Evolutionary conservation across 768 basidiomycete species (phyloP).

Genomic region (Mycena indigotica): DNA sequence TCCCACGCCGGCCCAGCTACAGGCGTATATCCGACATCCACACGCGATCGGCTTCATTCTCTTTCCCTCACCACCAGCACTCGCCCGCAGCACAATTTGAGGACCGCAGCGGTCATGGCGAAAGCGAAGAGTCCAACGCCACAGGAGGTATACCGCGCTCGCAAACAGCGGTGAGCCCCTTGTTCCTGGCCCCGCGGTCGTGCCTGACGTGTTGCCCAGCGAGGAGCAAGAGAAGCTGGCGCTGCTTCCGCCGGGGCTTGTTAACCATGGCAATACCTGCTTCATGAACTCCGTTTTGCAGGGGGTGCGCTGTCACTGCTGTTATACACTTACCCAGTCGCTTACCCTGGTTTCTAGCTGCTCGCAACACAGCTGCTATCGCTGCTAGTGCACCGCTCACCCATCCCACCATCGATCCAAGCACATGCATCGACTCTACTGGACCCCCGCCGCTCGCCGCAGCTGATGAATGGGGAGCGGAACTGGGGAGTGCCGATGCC

Average conservation of each 20-base stretch:
- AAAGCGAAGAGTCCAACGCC: slow-evolving; percentile 59
- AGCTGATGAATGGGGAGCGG: slow-evolving; percentile 67
- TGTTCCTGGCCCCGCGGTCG: background rate
- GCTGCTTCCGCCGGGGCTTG: slow-evolving; percentile 69
- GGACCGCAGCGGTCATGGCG: slow-evolving; percentile 40
- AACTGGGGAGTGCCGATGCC: slow-evolving; percentile 64
- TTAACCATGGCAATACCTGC: slow-evolving; percentile 88
- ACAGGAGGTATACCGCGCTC: slow-evolving; percentile 63
- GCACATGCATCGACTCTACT: slow-evolving; percentile 41
- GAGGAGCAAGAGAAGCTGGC: slow-evolving; percentile 66
- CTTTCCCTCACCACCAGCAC: too few relatives aligned
- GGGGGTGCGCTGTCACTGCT: slow-evolving; percentile 56
- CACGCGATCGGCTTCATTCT: too few relatives aligned
- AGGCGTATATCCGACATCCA: too few relatives aligned
- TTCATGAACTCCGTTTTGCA: slow-evolving; percentile 97
- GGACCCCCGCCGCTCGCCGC: slow-evolving; percentile 59
- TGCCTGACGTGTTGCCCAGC: slow-evolving; percentile 19
- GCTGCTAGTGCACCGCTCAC: slow-evolving; percentile 57
- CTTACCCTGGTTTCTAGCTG: too few relatives aligned
- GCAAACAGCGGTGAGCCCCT: slow-evolving; percentile 39
- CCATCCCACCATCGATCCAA: slow-evolving; percentile 47
- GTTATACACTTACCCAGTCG: too few relatives aligned
- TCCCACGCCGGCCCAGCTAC: too few relatives aligned
- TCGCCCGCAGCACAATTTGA: too few relatives aligned
- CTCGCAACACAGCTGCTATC: slow-evolving; percentile 66